Conservation (phyloP, 2,329 filamentous ascomycete genomes). For the Mollisiaceae sp. region DNA sequence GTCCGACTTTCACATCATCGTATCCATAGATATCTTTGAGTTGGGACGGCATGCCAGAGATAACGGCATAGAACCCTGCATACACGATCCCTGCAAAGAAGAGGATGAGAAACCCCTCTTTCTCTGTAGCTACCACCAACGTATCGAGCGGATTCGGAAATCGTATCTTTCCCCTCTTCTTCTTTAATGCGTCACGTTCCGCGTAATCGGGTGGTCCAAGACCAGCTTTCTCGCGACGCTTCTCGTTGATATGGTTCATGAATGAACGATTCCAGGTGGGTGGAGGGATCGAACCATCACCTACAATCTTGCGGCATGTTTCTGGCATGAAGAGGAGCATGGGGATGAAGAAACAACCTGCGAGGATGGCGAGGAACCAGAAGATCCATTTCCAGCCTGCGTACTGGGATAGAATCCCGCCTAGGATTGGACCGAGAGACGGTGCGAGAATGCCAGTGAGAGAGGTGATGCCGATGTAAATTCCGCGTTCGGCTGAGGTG, state of each 20-base stretch:
- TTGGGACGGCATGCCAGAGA: conserved; percentile 55
- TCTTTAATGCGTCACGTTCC: conserved; percentile 39
- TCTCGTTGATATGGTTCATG: conserved; percentile 46
- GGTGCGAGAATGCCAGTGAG: conserved; percentile 57
- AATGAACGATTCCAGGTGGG: conserved; percentile 60
- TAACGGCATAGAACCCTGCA: conserved; percentile 56
- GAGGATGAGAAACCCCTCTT: not conserved
- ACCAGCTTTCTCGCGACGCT: conserved; percentile 25
- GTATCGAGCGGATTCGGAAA: conserved; percentile 49
- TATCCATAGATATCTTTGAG: conserved; percentile 27
- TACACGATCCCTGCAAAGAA: conserved; percentile 56
- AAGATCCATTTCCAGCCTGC: conserved; percentile 50
- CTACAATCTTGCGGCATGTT: conserved; percentile 55
- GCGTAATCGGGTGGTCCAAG: conserved; percentile 11
- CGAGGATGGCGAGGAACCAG: conserved; percentile 48
- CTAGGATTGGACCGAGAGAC: conserved; percentile 34
- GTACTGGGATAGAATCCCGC: conserved; percentile 34
- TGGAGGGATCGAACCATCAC: conserved; percentile 60
- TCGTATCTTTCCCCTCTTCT: conserved; percentile 40
- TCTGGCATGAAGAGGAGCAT: conserved; percentile 53
- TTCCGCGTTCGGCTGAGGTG: conserved; percentile 63
- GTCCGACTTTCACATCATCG: conserved; percentile 29
- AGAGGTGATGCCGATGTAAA: conserved; percentile 69
- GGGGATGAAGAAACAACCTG: conserved; percentile 28
- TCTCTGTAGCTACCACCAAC: not conserved